phyloP scores from a whole-genome alignment of 2,329 filamentous ascomycete genomes.

The Trichoderma afroharzianum region DNA sequence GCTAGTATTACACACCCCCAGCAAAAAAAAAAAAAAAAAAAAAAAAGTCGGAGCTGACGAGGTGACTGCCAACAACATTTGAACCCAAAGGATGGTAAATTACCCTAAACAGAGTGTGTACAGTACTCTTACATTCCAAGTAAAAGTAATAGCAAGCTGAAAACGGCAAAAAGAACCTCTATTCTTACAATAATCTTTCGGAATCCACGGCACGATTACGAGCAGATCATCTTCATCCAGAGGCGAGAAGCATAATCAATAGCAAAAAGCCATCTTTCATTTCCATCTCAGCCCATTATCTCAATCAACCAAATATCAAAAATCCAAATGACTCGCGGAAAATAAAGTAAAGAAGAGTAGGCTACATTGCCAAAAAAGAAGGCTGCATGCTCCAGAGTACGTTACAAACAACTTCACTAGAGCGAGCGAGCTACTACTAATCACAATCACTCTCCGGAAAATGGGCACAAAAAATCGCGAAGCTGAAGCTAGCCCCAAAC shows the following conservation, averaged over 20 bases:
- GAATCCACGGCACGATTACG: background rate
- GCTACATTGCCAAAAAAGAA: too few species aligned
- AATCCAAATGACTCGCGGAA: background rate
- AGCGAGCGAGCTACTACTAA: too few species aligned
- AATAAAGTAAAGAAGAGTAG: too few species aligned
- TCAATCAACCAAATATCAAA: background rate
- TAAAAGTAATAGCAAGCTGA: background rate
- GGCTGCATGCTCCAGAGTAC: too few species aligned
- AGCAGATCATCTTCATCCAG: background rate
- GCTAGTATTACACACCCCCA: background rate
- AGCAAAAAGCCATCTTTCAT: background rate
- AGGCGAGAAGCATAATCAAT: background rate
- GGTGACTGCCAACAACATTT: background rate
- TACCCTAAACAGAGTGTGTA: background rate
- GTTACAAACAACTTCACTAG: too few species aligned
- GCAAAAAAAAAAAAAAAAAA: background rate
- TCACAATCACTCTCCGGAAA: too few species aligned
- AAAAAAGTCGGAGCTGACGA: background rate
- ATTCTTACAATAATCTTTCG: background rate
- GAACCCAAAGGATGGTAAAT: background rate
- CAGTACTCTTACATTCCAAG: background rate
- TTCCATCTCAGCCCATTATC: background rate
- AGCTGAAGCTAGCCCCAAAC: background rate
- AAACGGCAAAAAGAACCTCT: too few species aligned
- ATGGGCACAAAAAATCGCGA: background rate